Conservation (phyloP, 108 stramenopile genomes). For the Cylindrotheca fusiformis region DNA sequence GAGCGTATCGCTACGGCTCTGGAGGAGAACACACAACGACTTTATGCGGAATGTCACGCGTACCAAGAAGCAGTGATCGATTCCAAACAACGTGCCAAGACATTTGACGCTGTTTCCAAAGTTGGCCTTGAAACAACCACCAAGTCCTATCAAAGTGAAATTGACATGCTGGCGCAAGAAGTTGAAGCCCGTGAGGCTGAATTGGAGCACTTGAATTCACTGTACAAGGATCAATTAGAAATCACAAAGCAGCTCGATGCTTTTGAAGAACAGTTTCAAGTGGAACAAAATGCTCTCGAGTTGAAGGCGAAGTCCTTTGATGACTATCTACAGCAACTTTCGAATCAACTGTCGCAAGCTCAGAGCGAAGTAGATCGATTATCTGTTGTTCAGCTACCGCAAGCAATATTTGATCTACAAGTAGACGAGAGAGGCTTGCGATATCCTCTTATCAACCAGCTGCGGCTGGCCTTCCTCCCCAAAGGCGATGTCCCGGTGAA, state of each 20-base stretch:
- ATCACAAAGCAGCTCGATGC: conserved; percentile 28
- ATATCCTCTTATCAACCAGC: conserved; percentile 63
- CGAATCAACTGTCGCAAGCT: conserved; percentile 11
- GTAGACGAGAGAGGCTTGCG: conserved; percentile 51
- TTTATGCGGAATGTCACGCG: conserved; percentile 30
- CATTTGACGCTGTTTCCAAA: conserved; percentile 15
- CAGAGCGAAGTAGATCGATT: conserved; percentile 37
- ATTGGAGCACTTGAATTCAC: conserved; percentile 18
- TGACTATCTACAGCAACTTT: conserved; percentile 9
- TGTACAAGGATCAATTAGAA: conserved; percentile 27
- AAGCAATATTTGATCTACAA: conserved; percentile 40
- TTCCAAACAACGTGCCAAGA: conserved; percentile 19
- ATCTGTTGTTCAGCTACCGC: conserved; percentile 27
- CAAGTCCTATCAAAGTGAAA: conserved; percentile 33
- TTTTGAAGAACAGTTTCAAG: conserved; percentile 17
- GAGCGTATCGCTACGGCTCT: conserved; percentile 41
- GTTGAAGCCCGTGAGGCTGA: conserved; percentile 27
- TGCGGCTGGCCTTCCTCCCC: conserved; percentile 52
- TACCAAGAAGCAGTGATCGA: conserved; percentile 32
- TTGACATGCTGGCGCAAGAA: conserved; percentile 29
- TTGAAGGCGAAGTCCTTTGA: conserved; percentile 33
- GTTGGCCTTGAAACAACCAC: conserved; percentile 10
- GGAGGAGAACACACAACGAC: conserved; percentile 48
- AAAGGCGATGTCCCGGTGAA: conserved; percentile 39
- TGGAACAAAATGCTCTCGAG: conserved; percentile 39